Conservation (phyloP, 768 basidiomycete genomes). For the Pleurotus ostreatus region DNA sequence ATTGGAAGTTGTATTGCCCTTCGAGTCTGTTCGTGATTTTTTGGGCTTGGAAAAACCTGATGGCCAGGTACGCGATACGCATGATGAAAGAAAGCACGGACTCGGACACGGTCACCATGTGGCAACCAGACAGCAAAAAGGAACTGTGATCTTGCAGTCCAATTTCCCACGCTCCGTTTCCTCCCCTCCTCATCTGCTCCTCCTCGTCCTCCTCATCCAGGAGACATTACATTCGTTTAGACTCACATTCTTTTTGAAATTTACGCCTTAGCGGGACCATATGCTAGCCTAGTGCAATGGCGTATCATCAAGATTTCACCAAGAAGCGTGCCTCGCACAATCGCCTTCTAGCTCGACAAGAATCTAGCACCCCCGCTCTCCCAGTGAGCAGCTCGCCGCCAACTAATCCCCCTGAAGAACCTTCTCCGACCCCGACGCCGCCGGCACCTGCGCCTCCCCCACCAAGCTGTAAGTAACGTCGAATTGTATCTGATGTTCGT, state of each 20-base stretch:
- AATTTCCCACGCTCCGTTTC: slow-evolving; percentile 7
- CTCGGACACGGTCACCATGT: background rate
- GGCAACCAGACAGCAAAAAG: slow-evolving; percentile 1
- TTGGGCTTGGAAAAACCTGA: too few species aligned
- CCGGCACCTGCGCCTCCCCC: background rate
- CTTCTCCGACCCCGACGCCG: background rate
- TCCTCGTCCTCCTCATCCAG: slow-evolving; percentile 6
- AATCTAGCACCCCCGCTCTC: background rate
- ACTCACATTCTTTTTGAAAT: slow-evolving; percentile 4
- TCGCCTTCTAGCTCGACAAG: slow-evolving; percentile 2
- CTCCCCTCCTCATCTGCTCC: background rate
- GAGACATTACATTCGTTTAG: background rate
- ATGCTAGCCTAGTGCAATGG: slow-evolving; percentile 4
- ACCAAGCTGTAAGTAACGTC: background rate
- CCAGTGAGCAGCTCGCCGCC: background rate
- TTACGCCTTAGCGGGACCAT: background rate
- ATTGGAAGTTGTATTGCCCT: too few species aligned
- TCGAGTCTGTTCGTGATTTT: too few species aligned
- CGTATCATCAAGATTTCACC: slow-evolving; percentile 2
- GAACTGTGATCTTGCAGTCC: background rate
- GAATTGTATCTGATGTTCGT: background rate
- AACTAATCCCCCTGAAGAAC: background rate
- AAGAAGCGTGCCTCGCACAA: slow-evolving; percentile 3
- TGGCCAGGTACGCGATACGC: too few species aligned
- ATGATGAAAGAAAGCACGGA: slow-evolving; percentile 6